These are phyloP conservation scores for Glycine latifolia DNA, from an alignment of 306 rosid species.

Conservation along the genomic window DNA sequence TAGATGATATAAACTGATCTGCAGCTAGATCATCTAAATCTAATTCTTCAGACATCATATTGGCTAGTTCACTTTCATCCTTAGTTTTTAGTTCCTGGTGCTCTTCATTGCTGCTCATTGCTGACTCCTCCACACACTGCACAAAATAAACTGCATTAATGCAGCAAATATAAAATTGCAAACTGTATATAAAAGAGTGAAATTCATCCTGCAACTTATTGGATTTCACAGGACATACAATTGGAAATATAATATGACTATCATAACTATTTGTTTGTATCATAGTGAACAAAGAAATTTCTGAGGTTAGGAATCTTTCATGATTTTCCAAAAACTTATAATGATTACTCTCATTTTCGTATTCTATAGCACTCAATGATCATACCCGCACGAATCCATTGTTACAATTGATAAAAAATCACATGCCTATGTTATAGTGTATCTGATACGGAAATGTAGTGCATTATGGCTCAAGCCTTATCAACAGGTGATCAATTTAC, in stretches of 20 bases:
- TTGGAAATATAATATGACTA: too few species aligned
- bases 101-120: slow-evolving; percentile 41
- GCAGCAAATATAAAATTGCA: slow-evolving; percentile 10
- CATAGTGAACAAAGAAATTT: slow-evolving; percentile 11
- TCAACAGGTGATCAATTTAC: neutral
- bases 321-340: neutral
- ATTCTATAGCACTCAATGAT: neutral
- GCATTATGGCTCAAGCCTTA: neutral
- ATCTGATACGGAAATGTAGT: neutral
- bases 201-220: neutral
- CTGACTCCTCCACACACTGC: slow-evolving; percentile 53
- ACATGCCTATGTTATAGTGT: neutral
- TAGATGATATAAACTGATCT: slow-evolving; percentile 48
- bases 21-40: slow-evolving; percentile 42
- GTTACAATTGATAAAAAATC: neutral
- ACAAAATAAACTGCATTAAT: slow-evolving; percentile 41
- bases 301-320: neutral
- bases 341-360: neutral
- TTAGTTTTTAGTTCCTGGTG: slow-evolving; percentile 30
- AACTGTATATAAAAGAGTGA: neutral
- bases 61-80: slow-evolving; percentile 43
- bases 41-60: slow-evolving; percentile 48
- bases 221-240: slow-evolving; percentile 5
- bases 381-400: neutral
- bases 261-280: neutral